Evolutionary conservation across 1,284 basidiomycete species (phyloP), one percentile per base, ranked within the genome.

Genomic region (Xanthoconium separans): DNA sequence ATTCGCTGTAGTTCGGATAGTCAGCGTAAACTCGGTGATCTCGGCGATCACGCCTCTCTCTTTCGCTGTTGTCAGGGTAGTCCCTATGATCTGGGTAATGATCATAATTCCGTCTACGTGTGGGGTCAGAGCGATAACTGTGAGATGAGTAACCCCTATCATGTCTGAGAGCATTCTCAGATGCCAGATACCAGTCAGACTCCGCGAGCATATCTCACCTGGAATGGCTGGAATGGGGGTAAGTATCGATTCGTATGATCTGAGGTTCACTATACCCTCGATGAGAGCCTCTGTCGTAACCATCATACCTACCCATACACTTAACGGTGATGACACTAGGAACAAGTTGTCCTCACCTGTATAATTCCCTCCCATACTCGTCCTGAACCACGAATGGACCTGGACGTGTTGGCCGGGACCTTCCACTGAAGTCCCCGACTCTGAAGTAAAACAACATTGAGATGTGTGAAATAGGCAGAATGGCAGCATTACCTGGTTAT

Each of bases 401-500:
- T 37, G 69, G 59, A 51, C 65, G 66, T 34, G 54, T 44, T 30
- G 64, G 56, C 24, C 58, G 53, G 20, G 54, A 50, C 53, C 61
- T 63, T 58, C 64, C 63, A 39, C 58, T 68, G 53, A 77, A 79
- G 45, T 80, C 72, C 7, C 78, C 79, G 18, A 81, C 74, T 57
- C 80, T 82, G 51, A 31, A 50, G 27, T 44, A 20, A 43, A 39
- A 20, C 61, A 59, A 58, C 65, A 62, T 51, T 59, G 73, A 58
- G 12, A 64, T 61, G 48, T 30, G 29, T 6, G 22, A 18, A 9
- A 6, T 44, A 11, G 2, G 36, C 8, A 9, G 36, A 50, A 50
- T 44, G 47, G 10, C 34, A 45, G 37, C 11, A 62, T 53, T 70
- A 83, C 87, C 87, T 80, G 9, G 80, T 80, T 27, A 89, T 78